These are phyloP conservation scores for Backusella morwellensis DNA, from an alignment of 192 early-diverging fungal genomes.

Conservation along the genomic window DNA sequence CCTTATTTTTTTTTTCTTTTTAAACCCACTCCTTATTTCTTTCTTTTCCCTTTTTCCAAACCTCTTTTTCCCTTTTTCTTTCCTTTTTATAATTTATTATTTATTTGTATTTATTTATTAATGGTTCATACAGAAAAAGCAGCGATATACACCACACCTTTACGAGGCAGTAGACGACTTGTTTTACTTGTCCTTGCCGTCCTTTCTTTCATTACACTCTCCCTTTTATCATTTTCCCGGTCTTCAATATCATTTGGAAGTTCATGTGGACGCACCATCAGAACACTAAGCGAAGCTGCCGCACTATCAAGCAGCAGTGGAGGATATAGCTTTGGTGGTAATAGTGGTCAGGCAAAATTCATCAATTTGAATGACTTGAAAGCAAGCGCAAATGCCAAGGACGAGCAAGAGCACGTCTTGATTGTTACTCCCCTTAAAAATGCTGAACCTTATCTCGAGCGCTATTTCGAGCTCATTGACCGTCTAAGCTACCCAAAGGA, in stretches of 20 bases:
- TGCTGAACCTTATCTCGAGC: constrained; percentile 46
- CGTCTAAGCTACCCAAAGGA: constrained; percentile 48
- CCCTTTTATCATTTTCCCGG: constrained; percentile 5
- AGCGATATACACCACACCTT: constrained; percentile 1
- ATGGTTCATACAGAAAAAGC: background rate
- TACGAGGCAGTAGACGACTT: constrained; percentile 7
- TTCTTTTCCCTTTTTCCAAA: background rate
- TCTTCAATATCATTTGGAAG: constrained; percentile 6
- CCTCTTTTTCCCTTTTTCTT: background rate
- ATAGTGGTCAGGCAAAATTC: constrained; percentile 10
- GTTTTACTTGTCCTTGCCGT: background rate
- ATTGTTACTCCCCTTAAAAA: constrained; percentile 60
- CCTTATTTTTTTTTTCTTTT: background rate
- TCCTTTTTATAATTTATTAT: background rate
- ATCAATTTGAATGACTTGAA: constrained; percentile 17
- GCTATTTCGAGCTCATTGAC: constrained; percentile 56
- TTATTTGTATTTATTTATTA: constrained; percentile 2
- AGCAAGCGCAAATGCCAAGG: constrained; percentile 20
- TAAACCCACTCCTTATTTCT: constrained; percentile 1
- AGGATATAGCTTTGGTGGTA: background rate
- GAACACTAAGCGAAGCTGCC: constrained; percentile 8
- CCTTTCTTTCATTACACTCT: constrained; percentile 3
- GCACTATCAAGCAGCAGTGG: background rate
- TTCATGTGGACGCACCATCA: constrained; percentile 2
- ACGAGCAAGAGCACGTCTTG: constrained; percentile 31